Evolutionary conservation across 345 rosid genomes (phyloP), one percentile per base, ranked within the genome.

Genomic region (Brassica juncea): DNA sequence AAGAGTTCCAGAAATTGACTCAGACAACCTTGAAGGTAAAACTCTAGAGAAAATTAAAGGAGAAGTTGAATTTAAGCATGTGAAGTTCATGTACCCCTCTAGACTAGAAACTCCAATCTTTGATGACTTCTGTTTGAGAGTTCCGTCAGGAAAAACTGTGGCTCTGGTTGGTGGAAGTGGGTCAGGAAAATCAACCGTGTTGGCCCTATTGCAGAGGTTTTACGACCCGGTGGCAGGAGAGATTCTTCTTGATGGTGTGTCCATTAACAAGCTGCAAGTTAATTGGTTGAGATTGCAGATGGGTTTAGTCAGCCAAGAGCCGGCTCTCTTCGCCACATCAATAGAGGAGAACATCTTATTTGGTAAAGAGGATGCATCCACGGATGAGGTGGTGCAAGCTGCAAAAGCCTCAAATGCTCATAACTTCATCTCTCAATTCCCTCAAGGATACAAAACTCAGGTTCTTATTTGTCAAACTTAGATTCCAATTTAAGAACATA

Each of bases 81-180:
- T 94, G 52, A 97, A 91, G 68, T 94, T 94, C 70, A 83, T 86
- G 1, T 94, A 94, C 83, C 97, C 98, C 14, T 89, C 93, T 0
- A 75, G 98, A 73, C 98, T 93, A 8, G 93, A 90, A 76, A 85
- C 90, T 2, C 71, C 82, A 0, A 89, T 94, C 75, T 89, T 94
- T 72, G 91, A 88, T 34, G 94, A 89, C 75, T 57, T 94, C 12
- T 89, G 71, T 84, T 76, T 94, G 47, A 86, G 90, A 84, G 81
- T 94, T 81, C 92, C 93, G 14, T 89, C 90, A 2, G 93, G 98
- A n/a, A 92, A 89, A 77, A 92, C 93, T 80, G 94, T 90, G 73
- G 98, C 98, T 66, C 86, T 94, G 23, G 96, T 94, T 1, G 98
- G 98, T 5, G 92, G 94, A 34, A 92, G 96, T 42, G 97, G 98